Base-by-base conservation (phyloP, 163 green algal species). In the Chloromonas sp. region DNA sequence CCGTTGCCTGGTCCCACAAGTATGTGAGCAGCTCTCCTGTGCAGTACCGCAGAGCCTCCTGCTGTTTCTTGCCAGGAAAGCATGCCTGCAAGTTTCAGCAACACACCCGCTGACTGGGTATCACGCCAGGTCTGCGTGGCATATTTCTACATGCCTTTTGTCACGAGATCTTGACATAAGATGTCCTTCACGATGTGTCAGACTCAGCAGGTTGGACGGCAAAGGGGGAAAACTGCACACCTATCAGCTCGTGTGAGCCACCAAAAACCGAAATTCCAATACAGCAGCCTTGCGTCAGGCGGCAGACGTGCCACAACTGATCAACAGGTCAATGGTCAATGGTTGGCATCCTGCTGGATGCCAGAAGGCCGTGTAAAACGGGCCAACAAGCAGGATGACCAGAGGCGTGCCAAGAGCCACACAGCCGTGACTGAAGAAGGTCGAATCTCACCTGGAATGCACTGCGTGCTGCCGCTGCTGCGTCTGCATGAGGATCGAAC, bases 401-500 rank as follows among this genome's bases (percentile, higher is more conserved):
- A 36, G 36, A 36, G 36, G 36, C 36, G 36, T 36, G 36, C 36
- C 36, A 36, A 36, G 36, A 36, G 36, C 36, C 36, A 36, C 36
- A 36, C 36, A 36, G 36, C 36, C 36, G 36, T 36, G 36, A 36
- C 36, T 36, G 36, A 36, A 36, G 36, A 36, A 36, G 36, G 36
- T 36, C 36, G 36, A 36, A 57, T 5, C 87, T 36, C 76, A 91
- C 88, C 88, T 89, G 71, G 92, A 93, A 76, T 84, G 87, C 59
- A 70, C 60, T 2, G 3, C 85, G 81, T 0, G 94, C 93, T 2
- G 90, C 89, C 0, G 81, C 83, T 2, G 93, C 93, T 1, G 89
- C 91, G 36, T 97, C 94, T 0, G 62, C 0, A 58, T 93, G 87
- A 0, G 84, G 84, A 86, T 98, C 95, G 81, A 92, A 89, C 82